Base-by-base conservation (phyloP, 345 rosid species). In the Ailanthus altissimus region DNA sequence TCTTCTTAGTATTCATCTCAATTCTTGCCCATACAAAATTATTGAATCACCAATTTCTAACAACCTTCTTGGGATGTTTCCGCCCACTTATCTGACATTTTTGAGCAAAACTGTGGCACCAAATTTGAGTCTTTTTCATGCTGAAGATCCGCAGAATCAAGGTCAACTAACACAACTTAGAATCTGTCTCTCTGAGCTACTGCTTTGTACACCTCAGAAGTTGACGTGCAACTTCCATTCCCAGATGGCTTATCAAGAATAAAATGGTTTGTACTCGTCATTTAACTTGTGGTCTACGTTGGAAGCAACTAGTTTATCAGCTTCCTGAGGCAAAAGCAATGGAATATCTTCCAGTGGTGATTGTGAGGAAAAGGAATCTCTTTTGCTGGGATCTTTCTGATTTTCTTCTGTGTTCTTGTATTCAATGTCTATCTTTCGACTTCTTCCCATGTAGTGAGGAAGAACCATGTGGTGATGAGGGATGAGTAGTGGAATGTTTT, bases 381-480 rank as follows among this genome's bases (percentile, higher is more conserved):
- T 85, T 83, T 85, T 78, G 74, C 49, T 36, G 65, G 83, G 72
- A 66, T 75, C 81, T 65, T 81, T 84, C 38, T 73, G 77, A 40
- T 83, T 78, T 4, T 85, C 79, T 70, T 87, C 78, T n/a, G 80
- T 72, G 42, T 81, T 84, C 77, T 84, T 85, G 53, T 40, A 38
- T 40, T 80, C 78, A 51, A 89, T 90, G 76, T 88, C 82, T 4
- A 92, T 83, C 80, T 90, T 91, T 69, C 77, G 80, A 81, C 91
- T 89, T 81, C 80, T 85, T 82, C 96, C 91, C 91, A 92, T 84
- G 83, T 95, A 95, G 87, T 89, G 99, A 81, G 99, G 99, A 25
- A 95, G 84, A 80, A 95, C 99, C 99, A 92, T 95, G 79, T 90
- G 94, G 79, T 95, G 94, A 78, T 86, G 98, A 81, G 99, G 99